Evolutionary conservation across 768 basidiomycete genomes (phyloP).

Genomic region (Phylloporus sp.): DNA sequence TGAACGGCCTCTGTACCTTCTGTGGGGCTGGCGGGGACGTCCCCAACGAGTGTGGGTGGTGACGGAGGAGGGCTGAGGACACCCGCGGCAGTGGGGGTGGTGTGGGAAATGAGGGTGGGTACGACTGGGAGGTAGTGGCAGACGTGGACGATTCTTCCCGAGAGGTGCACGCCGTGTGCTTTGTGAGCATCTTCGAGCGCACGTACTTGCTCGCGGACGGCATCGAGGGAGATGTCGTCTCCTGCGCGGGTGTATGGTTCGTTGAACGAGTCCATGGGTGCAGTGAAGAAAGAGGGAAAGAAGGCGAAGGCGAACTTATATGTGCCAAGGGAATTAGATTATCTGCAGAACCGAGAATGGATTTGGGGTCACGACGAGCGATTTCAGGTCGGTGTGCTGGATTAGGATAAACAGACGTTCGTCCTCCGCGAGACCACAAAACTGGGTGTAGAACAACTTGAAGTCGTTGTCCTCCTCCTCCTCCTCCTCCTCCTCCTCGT

Average conservation of each 20-base stretch:
- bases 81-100: constrained; percentile 35
- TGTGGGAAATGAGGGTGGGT: constrained; percentile 51
- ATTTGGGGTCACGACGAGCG: constrained; percentile 18
- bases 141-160: constrained; percentile 88
- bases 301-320: constrained; percentile 15
- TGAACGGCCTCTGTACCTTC: background rate
- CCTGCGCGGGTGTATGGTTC: constrained; percentile 65
- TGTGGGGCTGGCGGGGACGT: constrained; percentile 40
- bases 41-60: constrained; percentile 56
- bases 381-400: constrained; percentile 24
- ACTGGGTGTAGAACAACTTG: background rate
- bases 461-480: background rate
- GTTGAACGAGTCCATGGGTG: constrained; percentile 65
- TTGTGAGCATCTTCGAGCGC: constrained; percentile 70
- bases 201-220: constrained; percentile 69
- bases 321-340: constrained; percentile 21
- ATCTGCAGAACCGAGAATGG: constrained; percentile 24
- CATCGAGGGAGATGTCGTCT: constrained; percentile 64
- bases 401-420: constrained; percentile 18
- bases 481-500: background rate
- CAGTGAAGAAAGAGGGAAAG: background rate
- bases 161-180: constrained; percentile 67
- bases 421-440: background rate
- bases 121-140: constrained; percentile 85
- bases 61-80: constrained; percentile 76